These are phyloP conservation scores for Spathaspora sp. DNA, from an alignment of 1,139 yeast species.

Conservation along the genomic window DNA sequence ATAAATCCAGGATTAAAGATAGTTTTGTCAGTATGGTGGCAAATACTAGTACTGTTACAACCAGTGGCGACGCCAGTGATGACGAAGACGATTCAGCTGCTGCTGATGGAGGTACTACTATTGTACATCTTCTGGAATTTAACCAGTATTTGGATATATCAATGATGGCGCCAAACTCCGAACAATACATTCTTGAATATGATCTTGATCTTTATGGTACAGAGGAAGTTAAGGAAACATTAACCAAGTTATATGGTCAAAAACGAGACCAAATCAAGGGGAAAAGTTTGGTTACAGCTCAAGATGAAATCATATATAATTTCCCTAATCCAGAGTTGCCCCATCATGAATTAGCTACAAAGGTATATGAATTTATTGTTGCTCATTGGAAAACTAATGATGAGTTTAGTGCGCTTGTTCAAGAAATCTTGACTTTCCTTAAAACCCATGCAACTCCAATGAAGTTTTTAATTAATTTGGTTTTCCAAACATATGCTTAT, in stretches of 20 bases:
- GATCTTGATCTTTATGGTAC: slow-evolving; percentile 41
- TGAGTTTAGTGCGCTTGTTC: slow-evolving; percentile 37
- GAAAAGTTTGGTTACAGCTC: slow-evolving; percentile 33
- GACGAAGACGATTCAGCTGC: background rate
- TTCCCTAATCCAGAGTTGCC: slow-evolving; percentile 40
- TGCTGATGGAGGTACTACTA: slow-evolving; percentile 15
- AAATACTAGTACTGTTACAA: background rate
- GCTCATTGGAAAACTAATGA: slow-evolving; percentile 43
- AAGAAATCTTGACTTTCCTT: slow-evolving; percentile 23
- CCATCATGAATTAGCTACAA: slow-evolving; percentile 35
- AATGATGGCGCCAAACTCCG: slow-evolving; percentile 26
- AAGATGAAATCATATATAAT: slow-evolving; percentile 41
- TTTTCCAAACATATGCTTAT: slow-evolving; percentile 73
- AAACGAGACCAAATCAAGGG: slow-evolving; percentile 29
- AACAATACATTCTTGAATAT: slow-evolving; percentile 31
- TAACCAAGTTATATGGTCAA: slow-evolving; percentile 29
- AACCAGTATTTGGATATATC: slow-evolving; percentile 56
- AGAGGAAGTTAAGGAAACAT: slow-evolving; percentile 25
- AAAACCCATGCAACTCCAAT: slow-evolving; percentile 21
- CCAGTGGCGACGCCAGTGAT: slow-evolving; percentile 20
- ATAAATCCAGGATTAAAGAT: slow-evolving; percentile 65
- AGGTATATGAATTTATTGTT: slow-evolving; percentile 43
- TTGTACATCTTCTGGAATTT: slow-evolving; percentile 53
- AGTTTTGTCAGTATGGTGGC: slow-evolving; percentile 58
- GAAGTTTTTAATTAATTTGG: slow-evolving; percentile 55